phyloP scores from a whole-genome alignment of 139 green algal genomes.

The Bryopsis sp. region DNA sequence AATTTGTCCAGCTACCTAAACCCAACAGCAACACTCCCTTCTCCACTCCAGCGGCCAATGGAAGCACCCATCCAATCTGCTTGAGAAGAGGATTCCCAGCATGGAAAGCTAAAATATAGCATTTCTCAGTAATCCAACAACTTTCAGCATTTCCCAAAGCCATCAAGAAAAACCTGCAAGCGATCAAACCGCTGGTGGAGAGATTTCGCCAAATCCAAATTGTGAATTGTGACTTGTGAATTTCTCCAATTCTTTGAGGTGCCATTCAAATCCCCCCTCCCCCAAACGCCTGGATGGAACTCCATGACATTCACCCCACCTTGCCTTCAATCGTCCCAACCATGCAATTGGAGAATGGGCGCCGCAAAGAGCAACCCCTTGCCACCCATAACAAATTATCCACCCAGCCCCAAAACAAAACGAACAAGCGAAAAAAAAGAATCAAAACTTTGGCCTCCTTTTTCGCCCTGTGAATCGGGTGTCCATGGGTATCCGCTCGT shows the following conservation, averaged over 20 bases:
- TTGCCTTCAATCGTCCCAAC: neutral
- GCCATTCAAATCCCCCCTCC: neutral
- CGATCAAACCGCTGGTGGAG: neutral
- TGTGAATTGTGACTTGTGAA: neutral
- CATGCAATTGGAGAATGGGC: neutral
- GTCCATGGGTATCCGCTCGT: constrained; percentile 67
- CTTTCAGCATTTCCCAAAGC: neutral
- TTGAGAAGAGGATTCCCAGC: too few species aligned
- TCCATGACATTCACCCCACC: neutral
- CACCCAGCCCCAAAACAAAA: neutral
- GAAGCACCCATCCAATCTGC: too few species aligned
- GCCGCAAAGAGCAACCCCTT: neutral
- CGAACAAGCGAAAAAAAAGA: neutral
- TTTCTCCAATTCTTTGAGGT: neutral
- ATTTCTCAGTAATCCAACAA: too few species aligned
- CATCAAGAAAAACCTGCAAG: neutral
- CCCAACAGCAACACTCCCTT: too few species aligned
- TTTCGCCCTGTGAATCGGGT: constrained; percentile 92
- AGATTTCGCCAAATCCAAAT: neutral
- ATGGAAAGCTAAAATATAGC: too few species aligned
- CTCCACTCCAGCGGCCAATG: too few species aligned
- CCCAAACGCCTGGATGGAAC: neutral
- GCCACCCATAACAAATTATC: neutral
- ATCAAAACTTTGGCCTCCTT: constrained; percentile 45
- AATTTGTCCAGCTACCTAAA: too few species aligned